Conservation (phyloP, 1,139 yeast genomes). For the Yamadazyma sp. region DNA sequence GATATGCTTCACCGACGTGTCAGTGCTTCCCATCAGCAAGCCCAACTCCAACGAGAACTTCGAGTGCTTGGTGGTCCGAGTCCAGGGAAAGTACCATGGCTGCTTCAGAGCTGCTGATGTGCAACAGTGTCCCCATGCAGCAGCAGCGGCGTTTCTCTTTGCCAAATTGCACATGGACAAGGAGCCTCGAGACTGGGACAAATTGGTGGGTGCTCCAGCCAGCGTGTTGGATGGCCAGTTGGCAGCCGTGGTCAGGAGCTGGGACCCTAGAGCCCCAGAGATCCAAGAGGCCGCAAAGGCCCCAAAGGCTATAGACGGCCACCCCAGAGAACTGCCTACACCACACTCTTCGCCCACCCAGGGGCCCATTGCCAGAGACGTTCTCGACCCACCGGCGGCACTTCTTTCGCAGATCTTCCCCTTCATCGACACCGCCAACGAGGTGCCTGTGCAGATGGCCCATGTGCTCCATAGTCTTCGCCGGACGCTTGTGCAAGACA, state of each 20-base stretch:
- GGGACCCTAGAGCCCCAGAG: neutral
- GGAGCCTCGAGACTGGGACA: conserved; percentile 27
- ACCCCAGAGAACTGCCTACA: too few relatives aligned
- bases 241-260: too few relatives aligned
- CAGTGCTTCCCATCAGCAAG: conserved; percentile 12
- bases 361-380: conserved; percentile 23
- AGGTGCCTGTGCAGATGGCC: conserved; percentile 18
- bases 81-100: conserved; percentile 19
- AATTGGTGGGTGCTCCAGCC: neutral
- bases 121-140: conserved; percentile 32
- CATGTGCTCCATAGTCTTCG: conserved; percentile 24
- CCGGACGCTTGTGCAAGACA: conserved; percentile 32
- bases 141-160: conserved; percentile 31
- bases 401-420: conserved; percentile 31
- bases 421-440: conserved; percentile 21
- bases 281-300: too few relatives aligned
- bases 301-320: too few relatives aligned
- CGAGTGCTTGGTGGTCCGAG: conserved; percentile 7
- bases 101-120: conserved; percentile 28
- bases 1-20: conserved; percentile 20
- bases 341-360: too few relatives aligned
- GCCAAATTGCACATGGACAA: conserved; percentile 23
- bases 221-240: too few relatives aligned
- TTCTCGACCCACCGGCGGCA: conserved; percentile 29
- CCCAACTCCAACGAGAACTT: conserved; percentile 14